Conservation (phyloP, 2,329 filamentous ascomycete genomes). For the Acrodontium crateriforme region DNA sequence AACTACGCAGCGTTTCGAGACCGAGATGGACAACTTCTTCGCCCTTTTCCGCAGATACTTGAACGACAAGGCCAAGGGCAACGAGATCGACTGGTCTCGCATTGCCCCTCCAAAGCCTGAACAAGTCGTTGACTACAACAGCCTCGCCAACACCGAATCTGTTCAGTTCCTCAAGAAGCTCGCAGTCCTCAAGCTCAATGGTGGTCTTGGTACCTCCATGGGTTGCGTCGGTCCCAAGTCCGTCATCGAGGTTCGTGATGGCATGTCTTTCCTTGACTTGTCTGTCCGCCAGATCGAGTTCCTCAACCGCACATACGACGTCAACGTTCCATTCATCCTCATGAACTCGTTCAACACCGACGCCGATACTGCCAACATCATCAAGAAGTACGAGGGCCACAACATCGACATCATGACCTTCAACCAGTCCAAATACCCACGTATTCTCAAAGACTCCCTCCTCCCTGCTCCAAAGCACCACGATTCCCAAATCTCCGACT, state of each 20-base stretch:
- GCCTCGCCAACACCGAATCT: conserved; percentile 76
- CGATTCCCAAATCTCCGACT: conserved; percentile 81
- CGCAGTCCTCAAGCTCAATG: conserved; percentile 96
- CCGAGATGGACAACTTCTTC: conserved; percentile 99
- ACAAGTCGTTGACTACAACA: conserved; percentile 91
- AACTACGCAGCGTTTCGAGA: conserved; percentile 62
- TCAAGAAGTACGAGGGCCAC: conserved; percentile 99
- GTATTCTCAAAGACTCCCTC: conserved; percentile 95
- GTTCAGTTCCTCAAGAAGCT: conserved; percentile 94
- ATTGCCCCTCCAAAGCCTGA: conserved; percentile 85
- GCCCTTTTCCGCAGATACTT: conserved; percentile 95
- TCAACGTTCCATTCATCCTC: conserved; percentile 94
- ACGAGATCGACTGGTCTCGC: conserved; percentile 88
- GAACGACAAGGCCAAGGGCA: conserved; percentile 98
- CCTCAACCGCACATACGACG: conserved; percentile 93
- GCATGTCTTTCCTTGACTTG: conserved; percentile 99
- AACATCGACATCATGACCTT: conserved; percentile 99
- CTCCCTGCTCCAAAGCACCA: conserved; percentile 86
- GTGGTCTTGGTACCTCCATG: conserved; percentile 98
- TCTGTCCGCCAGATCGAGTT: conserved; percentile 98
- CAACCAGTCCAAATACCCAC: conserved; percentile 97
- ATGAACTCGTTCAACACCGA: conserved; percentile 99
- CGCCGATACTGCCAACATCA: conserved; percentile 93
- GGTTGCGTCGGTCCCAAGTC: conserved; percentile 98
- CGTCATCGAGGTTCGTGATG: conserved; percentile 97